Evolutionary conservation across 768 basidiomycete species (phyloP).

Genomic region (Coprinopsis strossmayeri): DNA sequence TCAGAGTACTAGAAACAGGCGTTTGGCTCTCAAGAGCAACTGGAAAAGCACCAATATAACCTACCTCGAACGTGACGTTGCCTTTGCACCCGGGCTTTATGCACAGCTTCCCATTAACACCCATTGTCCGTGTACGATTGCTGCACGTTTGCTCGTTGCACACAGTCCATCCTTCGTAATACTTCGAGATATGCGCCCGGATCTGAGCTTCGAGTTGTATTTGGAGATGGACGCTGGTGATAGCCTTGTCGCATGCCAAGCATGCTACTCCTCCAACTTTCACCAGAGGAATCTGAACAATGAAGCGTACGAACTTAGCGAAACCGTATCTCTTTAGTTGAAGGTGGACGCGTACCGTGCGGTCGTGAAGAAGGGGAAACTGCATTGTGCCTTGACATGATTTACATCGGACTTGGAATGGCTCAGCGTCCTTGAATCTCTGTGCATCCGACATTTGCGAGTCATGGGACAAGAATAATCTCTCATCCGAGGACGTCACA

Average conservation of each 20-base stretch:
- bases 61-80: slow-evolving; percentile 67
- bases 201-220: slow-evolving; percentile 87
- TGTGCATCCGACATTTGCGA: slow-evolving; percentile 86
- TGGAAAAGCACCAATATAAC: slow-evolving; percentile 16
- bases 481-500: slow-evolving; percentile 45
- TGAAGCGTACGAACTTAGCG: slow-evolving; percentile 8
- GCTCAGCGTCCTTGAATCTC: slow-evolving; percentile 72
- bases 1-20: slow-evolving; percentile 66
- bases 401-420: slow-evolving; percentile 72
- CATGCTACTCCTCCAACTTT: slow-evolving; percentile 63
- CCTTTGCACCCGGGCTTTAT: slow-evolving; percentile 64
- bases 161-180: slow-evolving; percentile 85
- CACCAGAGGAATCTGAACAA: slow-evolving; percentile 67
- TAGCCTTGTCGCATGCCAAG: slow-evolving; percentile 48
- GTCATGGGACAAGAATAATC: slow-evolving; percentile 72
- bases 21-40: slow-evolving; percentile 1
- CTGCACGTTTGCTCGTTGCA: slow-evolving; percentile 87
- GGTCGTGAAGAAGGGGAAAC: slow-evolving; percentile 55
- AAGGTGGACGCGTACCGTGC: slow-evolving; percentile 37
- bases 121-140: slow-evolving; percentile 86
- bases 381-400: slow-evolving; percentile 55
- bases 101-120: slow-evolving; percentile 85
- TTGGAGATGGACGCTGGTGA: slow-evolving; percentile 60
- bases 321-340: not conserved
- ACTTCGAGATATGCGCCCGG: slow-evolving; percentile 64